phyloP scores from a whole-genome alignment of 164 flowering plant genomes.

The Vitis vinifera region DNA sequence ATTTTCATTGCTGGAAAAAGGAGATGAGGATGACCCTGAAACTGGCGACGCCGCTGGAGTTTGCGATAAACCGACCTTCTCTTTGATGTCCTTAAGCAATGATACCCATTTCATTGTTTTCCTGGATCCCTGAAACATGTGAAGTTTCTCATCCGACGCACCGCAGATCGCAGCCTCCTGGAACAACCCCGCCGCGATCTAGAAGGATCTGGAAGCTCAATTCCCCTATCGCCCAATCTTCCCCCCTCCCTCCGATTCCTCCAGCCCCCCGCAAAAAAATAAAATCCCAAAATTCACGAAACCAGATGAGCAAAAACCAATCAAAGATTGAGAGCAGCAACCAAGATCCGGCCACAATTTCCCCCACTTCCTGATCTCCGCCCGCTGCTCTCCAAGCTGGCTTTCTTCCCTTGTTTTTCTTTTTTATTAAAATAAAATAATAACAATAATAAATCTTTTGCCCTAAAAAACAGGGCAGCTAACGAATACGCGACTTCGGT shows the following conservation, averaged over 20 bases:
- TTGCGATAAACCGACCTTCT: constrained; percentile 82
- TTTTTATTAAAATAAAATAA: background rate
- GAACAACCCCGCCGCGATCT: background rate
- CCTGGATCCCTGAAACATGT: constrained; percentile 51
- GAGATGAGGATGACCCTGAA: constrained; percentile 15
- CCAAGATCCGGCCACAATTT: no score
- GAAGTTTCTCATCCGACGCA: constrained; percentile 49
- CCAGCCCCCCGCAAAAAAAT: no score
- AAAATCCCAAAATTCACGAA: no score
- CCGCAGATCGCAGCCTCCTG: background rate
- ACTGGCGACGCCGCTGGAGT: constrained; percentile 18
- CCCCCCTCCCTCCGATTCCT: no score
- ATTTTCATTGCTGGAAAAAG: constrained; percentile 19
- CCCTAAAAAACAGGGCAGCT: constrained; percentile 27
- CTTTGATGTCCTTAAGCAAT: constrained; percentile 93
- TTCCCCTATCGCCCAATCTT: no score
- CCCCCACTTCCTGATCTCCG: no score
- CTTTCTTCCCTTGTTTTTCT: background rate
- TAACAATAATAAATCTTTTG: background rate
- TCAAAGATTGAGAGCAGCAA: no score
- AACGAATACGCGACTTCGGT: constrained; percentile 29
- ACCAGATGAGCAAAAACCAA: no score
- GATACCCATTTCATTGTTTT: constrained; percentile 95
- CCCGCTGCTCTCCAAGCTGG: no score
- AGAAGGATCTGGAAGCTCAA: constrained; percentile 11